phyloP scores from a whole-genome alignment of 1,284 basidiomycete genomes.

The Puccinia polysora region DNA sequence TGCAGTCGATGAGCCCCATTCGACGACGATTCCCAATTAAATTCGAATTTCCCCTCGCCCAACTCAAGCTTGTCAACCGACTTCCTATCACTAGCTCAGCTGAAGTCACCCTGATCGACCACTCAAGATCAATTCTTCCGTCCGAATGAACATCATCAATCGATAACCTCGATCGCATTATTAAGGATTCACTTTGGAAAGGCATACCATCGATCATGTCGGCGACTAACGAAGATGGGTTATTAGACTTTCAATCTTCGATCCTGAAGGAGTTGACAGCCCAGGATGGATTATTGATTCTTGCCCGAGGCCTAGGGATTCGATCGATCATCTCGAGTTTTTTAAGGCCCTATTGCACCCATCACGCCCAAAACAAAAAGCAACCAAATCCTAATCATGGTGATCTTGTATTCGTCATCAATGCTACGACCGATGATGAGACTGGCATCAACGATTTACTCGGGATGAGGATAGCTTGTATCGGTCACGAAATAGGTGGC shows the following conservation, averaged over 20 bases:
- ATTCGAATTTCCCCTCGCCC: no score
- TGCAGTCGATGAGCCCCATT: no score
- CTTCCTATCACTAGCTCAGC: no score
- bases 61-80: no score
- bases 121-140: no score
- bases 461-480: conserved; percentile 73
- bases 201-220: neutral
- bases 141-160: no score
- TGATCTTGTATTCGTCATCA: conserved; percentile 58
- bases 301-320: conserved; percentile 81
- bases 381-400: no score
- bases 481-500: conserved; percentile 76
- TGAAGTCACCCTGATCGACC: no score
- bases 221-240: neutral
- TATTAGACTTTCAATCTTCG: conserved; percentile 28
- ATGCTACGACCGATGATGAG: conserved; percentile 81
- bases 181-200: no score
- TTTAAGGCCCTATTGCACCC: conserved; percentile 51
- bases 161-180: no score
- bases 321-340: conserved; percentile 71
- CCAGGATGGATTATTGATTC: conserved; percentile 60
- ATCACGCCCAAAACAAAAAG: neutral
- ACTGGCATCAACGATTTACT: conserved; percentile 86
- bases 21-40: no score
- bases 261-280: conserved; percentile 21